Percentiles rank a stretch among this genome's conserved stretches.
phyloP scores from a whole-genome alignment of 192 early-diverging fungal genomes.

The Spizellomyces sp. region DNA sequence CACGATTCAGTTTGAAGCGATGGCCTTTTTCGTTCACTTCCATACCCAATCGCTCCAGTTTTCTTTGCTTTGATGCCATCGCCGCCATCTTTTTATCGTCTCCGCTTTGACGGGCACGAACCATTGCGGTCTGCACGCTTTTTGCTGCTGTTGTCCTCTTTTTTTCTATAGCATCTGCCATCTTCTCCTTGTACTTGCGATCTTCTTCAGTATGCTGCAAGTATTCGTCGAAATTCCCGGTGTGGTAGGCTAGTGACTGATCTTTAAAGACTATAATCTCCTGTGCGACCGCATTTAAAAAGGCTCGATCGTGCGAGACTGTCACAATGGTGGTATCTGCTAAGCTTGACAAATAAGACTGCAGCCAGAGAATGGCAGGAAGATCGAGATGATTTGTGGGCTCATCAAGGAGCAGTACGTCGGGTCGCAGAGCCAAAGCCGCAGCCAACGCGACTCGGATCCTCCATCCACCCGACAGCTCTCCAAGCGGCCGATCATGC shows the following conservation, averaged over 20 bases:
- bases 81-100: slow-evolving; percentile 81
- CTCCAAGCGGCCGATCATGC: slow-evolving; percentile 50
- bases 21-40: slow-evolving; percentile 54
- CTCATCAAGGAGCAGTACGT: slow-evolving; percentile 89
- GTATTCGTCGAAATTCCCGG: slow-evolving; percentile 87
- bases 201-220: slow-evolving; percentile 75
- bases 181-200: slow-evolving; percentile 54
- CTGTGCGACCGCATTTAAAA: slow-evolving; percentile 75
- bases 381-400: slow-evolving; percentile 88
- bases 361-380: slow-evolving; percentile 90
- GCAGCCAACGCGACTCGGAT: slow-evolving; percentile 86
- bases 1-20: slow-evolving; percentile 49
- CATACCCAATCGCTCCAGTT: slow-evolving; percentile 46
- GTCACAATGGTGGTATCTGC: slow-evolving; percentile 71
- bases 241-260: slow-evolving; percentile 71
- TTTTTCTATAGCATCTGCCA: slow-evolving; percentile 9
- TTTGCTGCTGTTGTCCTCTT: slow-evolving; percentile 67
- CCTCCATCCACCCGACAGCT: slow-evolving; percentile 85
- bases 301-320: slow-evolving; percentile 88
- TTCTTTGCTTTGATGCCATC: slow-evolving; percentile 52
- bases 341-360: slow-evolving; percentile 68
- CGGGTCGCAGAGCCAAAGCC: slow-evolving; percentile 79
- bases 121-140: slow-evolving; percentile 76
- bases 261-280: slow-evolving; percentile 59
- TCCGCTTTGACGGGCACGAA: slow-evolving; percentile 71